A percentile compares a stretch with the other conserved stretches of the same genome.
These are phyloP conservation scores for Diplocarpon rosae DNA, from an alignment of 2,329 filamentous ascomycete genomes.

Conservation along the genomic window DNA sequence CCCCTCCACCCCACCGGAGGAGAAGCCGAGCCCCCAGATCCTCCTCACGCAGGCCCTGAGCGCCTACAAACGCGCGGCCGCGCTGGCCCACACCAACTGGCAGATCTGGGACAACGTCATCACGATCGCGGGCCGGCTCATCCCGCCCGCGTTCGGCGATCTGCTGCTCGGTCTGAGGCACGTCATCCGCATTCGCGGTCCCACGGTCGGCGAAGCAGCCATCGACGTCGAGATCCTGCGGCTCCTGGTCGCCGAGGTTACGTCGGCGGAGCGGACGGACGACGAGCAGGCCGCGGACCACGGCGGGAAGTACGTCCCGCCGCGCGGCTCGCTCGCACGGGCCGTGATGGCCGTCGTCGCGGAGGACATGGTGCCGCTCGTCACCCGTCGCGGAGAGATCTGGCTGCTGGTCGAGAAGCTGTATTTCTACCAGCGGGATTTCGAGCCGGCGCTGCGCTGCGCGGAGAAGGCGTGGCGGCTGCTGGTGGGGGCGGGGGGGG, in stretches of 20 bases:
- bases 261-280: conserved; percentile 35
- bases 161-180: conserved; percentile 64
- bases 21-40: conserved; percentile 27
- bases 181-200: conserved; percentile 62
- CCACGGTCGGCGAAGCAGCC: conserved; percentile 59
- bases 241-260: conserved; percentile 60
- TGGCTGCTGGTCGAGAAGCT: conserved; percentile 67
- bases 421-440: conserved; percentile 62
- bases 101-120: conserved; percentile 97
- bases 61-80: conserved; percentile 79
- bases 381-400: conserved; percentile 66
- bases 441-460: conserved; percentile 63
- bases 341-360: conserved; percentile 66
- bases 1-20: conserved; percentile 15
- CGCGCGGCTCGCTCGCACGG: conserved; percentile 48
- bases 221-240: conserved; percentile 65
- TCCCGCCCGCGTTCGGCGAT: conserved; percentile 64
- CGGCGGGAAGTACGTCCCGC: conserved; percentile 31
- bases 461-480: conserved; percentile 80
- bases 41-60: conserved; percentile 64
- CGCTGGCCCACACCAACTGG: conserved; percentile 74
- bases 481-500: conserved; percentile 41
- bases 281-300: conserved; percentile 14
- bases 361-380: conserved; percentile 64
- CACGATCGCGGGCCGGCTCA: conserved; percentile 68